Base-by-base conservation (phyloP, 2,329 filamentous ascomycete genomes). In the Penicillium corylophilum region DNA sequence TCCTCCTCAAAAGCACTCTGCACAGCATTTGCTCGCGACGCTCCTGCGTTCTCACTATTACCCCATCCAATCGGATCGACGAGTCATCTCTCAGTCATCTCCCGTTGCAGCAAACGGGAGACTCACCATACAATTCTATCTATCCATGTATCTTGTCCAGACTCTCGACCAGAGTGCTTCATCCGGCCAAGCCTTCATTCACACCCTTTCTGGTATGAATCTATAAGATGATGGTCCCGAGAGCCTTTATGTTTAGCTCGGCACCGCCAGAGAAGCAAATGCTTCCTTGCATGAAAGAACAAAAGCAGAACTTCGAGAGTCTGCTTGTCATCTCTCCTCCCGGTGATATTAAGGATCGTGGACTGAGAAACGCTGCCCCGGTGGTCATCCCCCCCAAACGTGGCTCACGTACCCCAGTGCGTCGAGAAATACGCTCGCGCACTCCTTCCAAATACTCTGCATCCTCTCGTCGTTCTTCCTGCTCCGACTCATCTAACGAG, bases 101-200 rank as follows among this genome's bases (percentile, higher is more conserved):
- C 23, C 35, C 18, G 35, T 38, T 38, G 35, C 35, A 38, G 35
- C 9, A 4, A 46, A 38, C 54, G 55, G 53, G 57, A 57, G 50
- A 52, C 38, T 20, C 38, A 28, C 31, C 36, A 22, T 31, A 45
- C 24, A 10, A 50, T 58, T 54, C 35, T 38, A 26, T 46, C 40
- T 53, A 67, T 65, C 64, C 61, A 73, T 73, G 71, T 73, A 71
- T 70, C 68, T 73, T 63, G 68, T 54, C 44, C 70, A 72, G 62
- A 64, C 53, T 6, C 67, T 72, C 58, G 70, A 73, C 50, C 70
- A 71, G 58, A 72, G 69, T 64, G 70, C 71, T 66, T 73, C 68
- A 23, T 65, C 70, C 47, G 71, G 71, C 64, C 52, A 57, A 57
- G 51, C 50, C 49, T 57, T 56, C 53, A 38, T 38, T 43, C 51